Evolutionary conservation across 495 filamentous ascomycete genomes (phyloP), one percentile per base, ranked within the genome.

Genomic region (Articulospora tetracladia): DNA sequence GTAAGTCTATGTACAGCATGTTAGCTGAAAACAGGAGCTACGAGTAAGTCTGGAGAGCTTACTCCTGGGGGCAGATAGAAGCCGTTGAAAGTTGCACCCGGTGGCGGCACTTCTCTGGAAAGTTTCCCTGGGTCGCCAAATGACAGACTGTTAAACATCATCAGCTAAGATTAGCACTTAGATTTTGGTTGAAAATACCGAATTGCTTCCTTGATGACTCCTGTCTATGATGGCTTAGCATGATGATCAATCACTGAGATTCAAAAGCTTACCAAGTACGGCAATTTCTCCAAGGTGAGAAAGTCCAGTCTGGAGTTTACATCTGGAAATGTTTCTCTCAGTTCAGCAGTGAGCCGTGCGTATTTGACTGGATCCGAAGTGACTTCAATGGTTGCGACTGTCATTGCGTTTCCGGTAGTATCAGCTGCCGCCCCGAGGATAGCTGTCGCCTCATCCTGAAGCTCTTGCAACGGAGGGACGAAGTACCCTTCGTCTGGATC

Each of bases 331-430:
- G 62, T 65, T 8, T 68, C 53, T 19, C 63, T 58, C 32, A 78
- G 59, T 60, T 77, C 75, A 3, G 49, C 52, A 7, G 47, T 66
- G 24, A 77, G 54, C 12, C 44, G 58, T 1, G 26, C 12, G 39
- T 69, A 72, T 0, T 76, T 69, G 1, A 34, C 52, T 1, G 66
- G 68, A 48, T 69, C 71, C 19, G 34, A 39, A 3, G 76, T 53
- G 15, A 75, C 66, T 27, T 79, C 66, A 48, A 72, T 76, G 0
- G 68, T 41, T 4, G 75, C 71, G 26, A 73, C 65, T 0, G 66
- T 74, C 49, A 70, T 55, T 0, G 75, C 73, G 55, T 72, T 70
- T 0, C 72, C 74, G 1, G 76, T 76, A 0, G 75, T 78, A 51
- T 77, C 76, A 0, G 72, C 58, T 0, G 71, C 69, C 1, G 73